Conservation (phyloP, 2,329 filamentous ascomycete species). For the Botrytis galanthina region DNA sequence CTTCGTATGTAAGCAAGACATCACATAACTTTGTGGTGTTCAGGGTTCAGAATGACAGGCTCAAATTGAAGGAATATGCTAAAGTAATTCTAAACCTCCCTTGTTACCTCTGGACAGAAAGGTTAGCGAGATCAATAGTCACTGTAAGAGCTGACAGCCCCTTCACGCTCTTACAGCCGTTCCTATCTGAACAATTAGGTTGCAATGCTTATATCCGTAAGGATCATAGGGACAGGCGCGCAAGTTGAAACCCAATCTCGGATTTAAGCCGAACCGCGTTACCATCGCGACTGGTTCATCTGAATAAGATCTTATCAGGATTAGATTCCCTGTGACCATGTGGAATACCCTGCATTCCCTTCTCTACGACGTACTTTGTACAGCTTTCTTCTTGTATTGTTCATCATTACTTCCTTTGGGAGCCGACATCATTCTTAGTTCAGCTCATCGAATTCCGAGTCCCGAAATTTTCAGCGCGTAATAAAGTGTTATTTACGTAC, state of each 20-base stretch:
- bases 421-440: background rate
- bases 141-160: background rate
- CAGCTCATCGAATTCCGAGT: background rate
- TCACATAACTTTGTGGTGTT: background rate
- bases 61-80: background rate
- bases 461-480: background rate
- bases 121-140: background rate
- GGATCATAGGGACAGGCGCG: background rate
- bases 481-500: background rate
- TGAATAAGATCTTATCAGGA: constrained; percentile 1
- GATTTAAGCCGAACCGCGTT: constrained; percentile 6
- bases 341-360: background rate
- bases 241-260: background rate
- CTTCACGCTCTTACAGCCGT: background rate
- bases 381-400: background rate
- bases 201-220: background rate
- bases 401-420: background rate
- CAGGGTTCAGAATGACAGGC: background rate
- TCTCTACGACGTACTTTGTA: background rate
- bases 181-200: background rate
- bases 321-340: background rate
- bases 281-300: background rate
- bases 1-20: background rate
- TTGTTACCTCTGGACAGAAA: background rate
- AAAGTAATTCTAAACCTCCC: background rate